These are phyloP conservation scores for Aspergillus bombycis DNA, from an alignment of 2,329 filamentous ascomycete species.

Conservation along the genomic window DNA sequence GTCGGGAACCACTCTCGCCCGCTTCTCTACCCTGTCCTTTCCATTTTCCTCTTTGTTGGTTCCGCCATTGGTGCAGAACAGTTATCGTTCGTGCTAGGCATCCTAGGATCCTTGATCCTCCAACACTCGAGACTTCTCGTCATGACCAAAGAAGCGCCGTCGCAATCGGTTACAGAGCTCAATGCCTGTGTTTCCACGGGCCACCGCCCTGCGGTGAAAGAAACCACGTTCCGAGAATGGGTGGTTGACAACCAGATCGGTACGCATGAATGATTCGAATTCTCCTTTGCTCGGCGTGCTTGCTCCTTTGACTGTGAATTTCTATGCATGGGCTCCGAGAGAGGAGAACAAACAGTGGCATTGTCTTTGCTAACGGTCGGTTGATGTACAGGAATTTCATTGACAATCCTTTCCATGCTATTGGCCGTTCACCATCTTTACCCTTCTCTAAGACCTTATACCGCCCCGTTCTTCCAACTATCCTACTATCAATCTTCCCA, in stretches of 20 bases:
- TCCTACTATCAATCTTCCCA: slow-evolving; percentile 76
- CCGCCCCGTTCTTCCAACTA: slow-evolving; percentile 84
- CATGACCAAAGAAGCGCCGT: slow-evolving; percentile 41
- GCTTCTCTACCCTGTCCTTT: slow-evolving; percentile 5
- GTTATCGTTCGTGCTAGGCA: slow-evolving; percentile 9
- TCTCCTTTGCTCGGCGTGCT: background rate
- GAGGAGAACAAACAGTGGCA: slow-evolving; percentile 3
- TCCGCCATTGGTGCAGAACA: slow-evolving; percentile 14
- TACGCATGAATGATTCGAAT: slow-evolving; percentile 48
- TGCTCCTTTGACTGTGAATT: background rate
- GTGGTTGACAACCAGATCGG: slow-evolving; percentile 80
- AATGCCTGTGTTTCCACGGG: slow-evolving; percentile 45
- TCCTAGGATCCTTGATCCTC: slow-evolving; percentile 14
- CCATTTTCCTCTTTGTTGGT: slow-evolving; percentile 10
- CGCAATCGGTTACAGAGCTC: slow-evolving; percentile 39
- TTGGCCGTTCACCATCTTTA: slow-evolving; percentile 81
- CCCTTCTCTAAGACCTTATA: slow-evolving; percentile 75
- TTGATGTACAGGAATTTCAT: slow-evolving; percentile 67
- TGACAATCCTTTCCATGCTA: slow-evolving; percentile 83
- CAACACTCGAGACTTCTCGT: slow-evolving; percentile 14
- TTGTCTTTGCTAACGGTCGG: slow-evolving; percentile 21
- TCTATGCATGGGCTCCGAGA: background rate
- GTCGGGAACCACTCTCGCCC: slow-evolving; percentile 21
- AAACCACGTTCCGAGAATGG: slow-evolving; percentile 57
- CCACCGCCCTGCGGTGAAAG: slow-evolving; percentile 34